phyloP scores from a whole-genome alignment of 2,329 filamentous ascomycete species.

The Neofusicoccum parvum region DNA sequence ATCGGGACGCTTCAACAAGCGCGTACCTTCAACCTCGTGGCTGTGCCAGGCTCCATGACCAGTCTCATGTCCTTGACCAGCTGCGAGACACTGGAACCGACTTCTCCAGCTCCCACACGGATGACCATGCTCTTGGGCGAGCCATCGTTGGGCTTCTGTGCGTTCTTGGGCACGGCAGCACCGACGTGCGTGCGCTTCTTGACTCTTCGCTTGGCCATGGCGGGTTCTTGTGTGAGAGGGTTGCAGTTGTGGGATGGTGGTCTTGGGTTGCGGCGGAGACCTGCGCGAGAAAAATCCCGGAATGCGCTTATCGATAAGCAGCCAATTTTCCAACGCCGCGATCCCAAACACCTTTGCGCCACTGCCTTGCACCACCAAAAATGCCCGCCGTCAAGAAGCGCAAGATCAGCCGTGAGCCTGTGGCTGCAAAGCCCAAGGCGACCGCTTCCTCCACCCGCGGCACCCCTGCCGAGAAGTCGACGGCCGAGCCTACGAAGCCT shows the following conservation, averaged over 20 bases:
- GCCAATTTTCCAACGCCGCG: conserved; percentile 4
- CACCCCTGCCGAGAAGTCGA: not conserved
- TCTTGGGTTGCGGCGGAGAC: conserved; percentile 8
- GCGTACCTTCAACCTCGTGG: conserved; percentile 72
- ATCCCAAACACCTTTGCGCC: not conserved
- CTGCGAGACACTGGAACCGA: conserved; percentile 88
- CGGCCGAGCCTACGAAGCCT: conserved; percentile 22
- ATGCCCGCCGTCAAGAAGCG: conserved; percentile 49
- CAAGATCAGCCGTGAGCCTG: conserved; percentile 36
- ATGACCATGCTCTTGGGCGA: conserved; percentile 98
- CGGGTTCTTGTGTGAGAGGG: not conserved
- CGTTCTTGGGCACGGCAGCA: conserved; percentile 57
- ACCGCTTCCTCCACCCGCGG: not conserved
- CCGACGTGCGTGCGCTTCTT: conserved; percentile 89
- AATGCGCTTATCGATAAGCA: conserved; percentile 16
- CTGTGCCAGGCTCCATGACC: conserved; percentile 96
- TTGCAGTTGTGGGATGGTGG: conserved; percentile 9
- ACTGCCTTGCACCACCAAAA: not conserved
- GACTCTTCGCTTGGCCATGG: conserved; percentile 23
- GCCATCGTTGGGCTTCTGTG: conserved; percentile 63
- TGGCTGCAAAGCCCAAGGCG: conserved; percentile 1
- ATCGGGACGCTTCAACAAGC: not conserved
- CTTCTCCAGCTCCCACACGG: conserved; percentile 89
- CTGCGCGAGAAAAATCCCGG: conserved; percentile 16
- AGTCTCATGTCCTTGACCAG: conserved; percentile 85